phyloP scores from a whole-genome alignment of 352 stramenopile species.

The Elongisporangium anandrum region DNA sequence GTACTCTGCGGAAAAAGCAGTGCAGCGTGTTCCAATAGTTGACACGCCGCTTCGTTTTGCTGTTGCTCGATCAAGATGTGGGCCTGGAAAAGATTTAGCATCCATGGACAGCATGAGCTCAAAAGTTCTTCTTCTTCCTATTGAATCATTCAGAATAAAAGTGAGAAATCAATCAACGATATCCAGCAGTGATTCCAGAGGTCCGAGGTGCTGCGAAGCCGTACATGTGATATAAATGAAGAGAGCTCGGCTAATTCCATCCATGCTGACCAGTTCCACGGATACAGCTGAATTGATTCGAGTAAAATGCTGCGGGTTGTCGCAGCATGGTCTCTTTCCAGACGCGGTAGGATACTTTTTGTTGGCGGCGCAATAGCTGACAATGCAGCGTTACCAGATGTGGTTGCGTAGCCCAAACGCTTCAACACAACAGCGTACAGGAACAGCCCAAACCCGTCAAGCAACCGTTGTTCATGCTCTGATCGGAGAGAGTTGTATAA shows the following conservation, averaged over 20 bases:
- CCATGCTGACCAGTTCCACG: slow-evolving; percentile 97
- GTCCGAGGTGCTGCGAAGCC: slow-evolving; percentile 12
- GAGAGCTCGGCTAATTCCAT: slow-evolving; percentile 88
- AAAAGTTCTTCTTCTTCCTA: slow-evolving; percentile 61
- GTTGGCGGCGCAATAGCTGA: slow-evolving; percentile 3
- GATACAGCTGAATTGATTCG: slow-evolving; percentile 65
- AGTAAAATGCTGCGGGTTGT: slow-evolving; percentile 65
- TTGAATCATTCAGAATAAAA: neutral
- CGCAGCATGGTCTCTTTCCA: slow-evolving; percentile 3
- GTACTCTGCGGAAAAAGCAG: slow-evolving; percentile 60
- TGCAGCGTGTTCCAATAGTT: slow-evolving; percentile 45
- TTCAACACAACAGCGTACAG: slow-evolving; percentile 74
- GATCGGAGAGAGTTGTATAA: slow-evolving; percentile 49
- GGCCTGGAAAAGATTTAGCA: slow-evolving; percentile 84
- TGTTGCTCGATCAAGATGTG: slow-evolving; percentile 76
- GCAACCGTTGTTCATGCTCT: slow-evolving; percentile 38
- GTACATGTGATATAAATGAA: slow-evolving; percentile 46
- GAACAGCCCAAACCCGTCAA: slow-evolving; percentile 79
- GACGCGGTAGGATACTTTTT: neutral
- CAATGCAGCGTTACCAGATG: slow-evolving; percentile 1
- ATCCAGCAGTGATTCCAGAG: neutral
- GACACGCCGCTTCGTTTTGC: slow-evolving; percentile 60
- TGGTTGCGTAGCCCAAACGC: slow-evolving; percentile 60
- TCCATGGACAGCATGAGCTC: slow-evolving; percentile 54
- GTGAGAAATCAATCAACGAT: slow-evolving; percentile 7